These are phyloP conservation scores for Acidiella bohemica DNA, from an alignment of 495 filamentous ascomycete genomes.

Conservation along the genomic window DNA sequence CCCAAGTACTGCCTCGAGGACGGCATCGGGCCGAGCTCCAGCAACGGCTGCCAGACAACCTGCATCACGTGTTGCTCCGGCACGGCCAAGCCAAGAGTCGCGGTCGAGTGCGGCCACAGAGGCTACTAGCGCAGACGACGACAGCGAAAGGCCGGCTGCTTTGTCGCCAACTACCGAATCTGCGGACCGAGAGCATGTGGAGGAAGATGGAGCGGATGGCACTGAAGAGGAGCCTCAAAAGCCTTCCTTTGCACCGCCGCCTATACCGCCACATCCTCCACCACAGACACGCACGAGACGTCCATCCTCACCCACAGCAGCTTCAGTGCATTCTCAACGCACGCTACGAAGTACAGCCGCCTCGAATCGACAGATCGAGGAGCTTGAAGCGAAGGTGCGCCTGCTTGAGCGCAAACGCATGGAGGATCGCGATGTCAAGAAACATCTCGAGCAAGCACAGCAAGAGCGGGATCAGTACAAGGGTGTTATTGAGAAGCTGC, in stretches of 20 bases:
- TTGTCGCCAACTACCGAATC: slow-evolving; percentile 4
- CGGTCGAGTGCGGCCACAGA: slow-evolving; percentile 15
- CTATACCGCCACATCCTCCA: slow-evolving; percentile 11
- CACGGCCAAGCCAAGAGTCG: neutral
- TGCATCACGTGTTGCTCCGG: slow-evolving; percentile 1
- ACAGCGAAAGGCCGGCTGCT: slow-evolving; percentile 5
- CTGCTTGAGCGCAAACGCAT: slow-evolving; percentile 34
- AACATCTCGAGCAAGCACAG: slow-evolving; percentile 60
- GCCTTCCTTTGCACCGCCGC: slow-evolving; percentile 16
- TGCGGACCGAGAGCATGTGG: slow-evolving; percentile 1
- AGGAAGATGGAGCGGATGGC: neutral
- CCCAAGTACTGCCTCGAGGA: neutral
- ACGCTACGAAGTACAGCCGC: slow-evolving; percentile 18
- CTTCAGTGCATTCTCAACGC: slow-evolving; percentile 24
- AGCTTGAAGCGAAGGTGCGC: slow-evolving; percentile 27
- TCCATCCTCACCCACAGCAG: slow-evolving; percentile 20
- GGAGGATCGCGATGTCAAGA: slow-evolving; percentile 82
- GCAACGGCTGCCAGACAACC: neutral
- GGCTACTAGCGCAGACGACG: slow-evolving; percentile 8
- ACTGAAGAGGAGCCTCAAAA: slow-evolving; percentile 4
- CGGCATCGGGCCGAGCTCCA: slow-evolving; percentile 17
- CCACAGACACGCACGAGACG: slow-evolving; percentile 10
- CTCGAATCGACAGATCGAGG: slow-evolving; percentile 40
- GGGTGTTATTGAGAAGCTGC: slow-evolving; percentile 77
- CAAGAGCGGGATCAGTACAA: slow-evolving; percentile 77